Conservation (phyloP, 2,329 filamentous ascomycete genomes). For the Metarhizium album region DNA sequence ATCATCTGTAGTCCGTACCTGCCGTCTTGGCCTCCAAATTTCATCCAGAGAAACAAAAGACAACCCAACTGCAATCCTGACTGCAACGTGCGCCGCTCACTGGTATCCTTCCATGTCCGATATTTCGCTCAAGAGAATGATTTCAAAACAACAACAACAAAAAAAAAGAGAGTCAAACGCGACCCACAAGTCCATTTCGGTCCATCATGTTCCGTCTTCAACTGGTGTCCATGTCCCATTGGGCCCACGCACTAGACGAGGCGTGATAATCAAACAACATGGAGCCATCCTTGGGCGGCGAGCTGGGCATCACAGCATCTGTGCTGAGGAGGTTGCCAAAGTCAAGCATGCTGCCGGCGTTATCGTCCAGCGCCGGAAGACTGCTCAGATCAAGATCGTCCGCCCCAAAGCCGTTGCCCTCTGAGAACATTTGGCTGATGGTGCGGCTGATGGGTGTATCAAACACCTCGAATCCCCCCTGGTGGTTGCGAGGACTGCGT, state of each 20-base stretch:
- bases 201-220: not conserved
- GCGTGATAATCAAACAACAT: conserved; percentile 21
- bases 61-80: not conserved
- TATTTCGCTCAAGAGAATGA: not conserved
- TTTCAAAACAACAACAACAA: not conserved
- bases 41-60: not conserved
- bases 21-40: not conserved
- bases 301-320: conserved; percentile 37
- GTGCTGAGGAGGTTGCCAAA: conserved; percentile 38
- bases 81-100: not conserved
- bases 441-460: conserved; percentile 52
- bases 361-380: conserved; percentile 28
- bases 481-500: conserved; percentile 31
- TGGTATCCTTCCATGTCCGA: not conserved
- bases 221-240: conserved; percentile 15
- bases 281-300: conserved; percentile 27
- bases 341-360: conserved; percentile 28
- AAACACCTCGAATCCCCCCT: conserved; percentile 28
- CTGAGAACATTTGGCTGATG: conserved; percentile 53
- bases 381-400: conserved; percentile 33
- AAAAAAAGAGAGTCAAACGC: not conserved
- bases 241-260: conserved; percentile 17
- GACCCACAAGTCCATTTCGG: not conserved
- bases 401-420: conserved; percentile 36
- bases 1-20: not conserved